These are phyloP conservation scores for Suillus paluster DNA, from an alignment of 768 basidiomycete species.

Conservation along the genomic window DNA sequence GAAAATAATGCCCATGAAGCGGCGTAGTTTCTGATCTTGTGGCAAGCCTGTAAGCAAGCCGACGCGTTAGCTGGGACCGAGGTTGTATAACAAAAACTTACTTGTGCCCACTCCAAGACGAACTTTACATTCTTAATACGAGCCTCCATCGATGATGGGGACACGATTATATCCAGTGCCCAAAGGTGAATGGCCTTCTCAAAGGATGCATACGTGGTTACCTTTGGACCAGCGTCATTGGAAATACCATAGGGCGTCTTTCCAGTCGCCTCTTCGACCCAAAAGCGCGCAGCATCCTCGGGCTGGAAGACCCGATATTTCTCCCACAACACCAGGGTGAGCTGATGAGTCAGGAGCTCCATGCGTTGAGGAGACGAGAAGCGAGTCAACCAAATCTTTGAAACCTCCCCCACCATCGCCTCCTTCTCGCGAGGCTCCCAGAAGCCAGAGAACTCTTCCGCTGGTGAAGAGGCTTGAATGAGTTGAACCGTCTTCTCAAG, in stretches of 20 bases:
- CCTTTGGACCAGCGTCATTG: constrained; percentile 30
- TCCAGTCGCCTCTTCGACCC: constrained; percentile 36
- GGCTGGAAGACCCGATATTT: constrained; percentile 46
- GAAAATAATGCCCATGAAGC: constrained; percentile 44
- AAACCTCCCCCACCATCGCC: constrained; percentile 33
- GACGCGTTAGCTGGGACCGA: constrained; percentile 5
- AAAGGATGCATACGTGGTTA: constrained; percentile 38
- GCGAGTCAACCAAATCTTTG: constrained; percentile 31
- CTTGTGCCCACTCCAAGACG: constrained; percentile 51
- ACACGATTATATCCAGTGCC: constrained; percentile 43
- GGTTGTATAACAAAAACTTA: constrained; percentile 22
- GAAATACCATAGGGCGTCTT: constrained; percentile 15
- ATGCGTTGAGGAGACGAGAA: constrained; percentile 43
- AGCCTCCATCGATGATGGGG: constrained; percentile 22
- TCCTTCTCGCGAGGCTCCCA: constrained; percentile 33
- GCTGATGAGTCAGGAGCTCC: constrained; percentile 49
- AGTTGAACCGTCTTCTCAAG: constrained; percentile 27
- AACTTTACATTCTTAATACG: constrained; percentile 40
- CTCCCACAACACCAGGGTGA: constrained; percentile 44
- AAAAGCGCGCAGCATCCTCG: constrained; percentile 45
- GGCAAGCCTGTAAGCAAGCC: constrained; percentile 42
- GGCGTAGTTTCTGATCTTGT: constrained; percentile 50
- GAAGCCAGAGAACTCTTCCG: constrained; percentile 21
- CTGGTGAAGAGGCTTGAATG: constrained; percentile 24
- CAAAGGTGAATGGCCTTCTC: constrained; percentile 44